phyloP scores from a whole-genome alignment of 768 basidiomycete species.

The Omphalotus guepiniiformis region DNA sequence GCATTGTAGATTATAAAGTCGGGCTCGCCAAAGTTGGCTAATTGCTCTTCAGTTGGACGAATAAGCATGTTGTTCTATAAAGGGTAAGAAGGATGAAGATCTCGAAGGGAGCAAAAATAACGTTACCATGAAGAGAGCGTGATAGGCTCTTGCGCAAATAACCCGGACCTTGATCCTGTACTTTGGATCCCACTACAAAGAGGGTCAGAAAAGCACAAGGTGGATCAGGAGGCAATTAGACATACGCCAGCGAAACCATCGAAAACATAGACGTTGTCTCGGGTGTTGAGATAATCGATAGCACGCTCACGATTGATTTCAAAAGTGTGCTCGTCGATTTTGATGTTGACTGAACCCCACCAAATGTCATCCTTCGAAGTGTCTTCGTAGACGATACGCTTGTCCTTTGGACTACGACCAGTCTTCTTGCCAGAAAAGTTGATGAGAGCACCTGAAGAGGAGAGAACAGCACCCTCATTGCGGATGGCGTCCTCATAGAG shows the following conservation, averaged over 20 bases:
- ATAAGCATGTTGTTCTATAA: slow-evolving; percentile 97
- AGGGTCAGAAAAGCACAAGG: slow-evolving; percentile 11
- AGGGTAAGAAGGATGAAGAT: not conserved
- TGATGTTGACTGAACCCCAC: slow-evolving; percentile 99
- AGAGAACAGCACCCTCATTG: slow-evolving; percentile 98
- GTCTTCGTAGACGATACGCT: slow-evolving; percentile 98
- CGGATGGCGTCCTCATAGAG: slow-evolving; percentile 98
- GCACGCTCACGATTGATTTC: slow-evolving; percentile 99
- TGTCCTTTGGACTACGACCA: slow-evolving; percentile 96
- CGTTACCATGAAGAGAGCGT: slow-evolving; percentile 97
- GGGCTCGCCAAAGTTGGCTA: slow-evolving; percentile 92
- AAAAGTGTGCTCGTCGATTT: slow-evolving; percentile 98
- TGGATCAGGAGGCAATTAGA: slow-evolving; percentile 2
- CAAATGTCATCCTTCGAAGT: slow-evolving; percentile 95
- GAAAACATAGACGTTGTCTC: slow-evolving; percentile 97
- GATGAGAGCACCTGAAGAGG: slow-evolving; percentile 93
- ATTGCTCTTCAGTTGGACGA: slow-evolving; percentile 92
- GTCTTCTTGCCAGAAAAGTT: slow-evolving; percentile 99
- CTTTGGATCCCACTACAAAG: slow-evolving; percentile 86
- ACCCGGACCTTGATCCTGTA: slow-evolving; percentile 99
- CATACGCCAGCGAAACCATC: slow-evolving; percentile 89
- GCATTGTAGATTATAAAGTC: slow-evolving; percentile 99
- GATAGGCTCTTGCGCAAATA: slow-evolving; percentile 97
- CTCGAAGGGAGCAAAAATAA: slow-evolving; percentile 21
- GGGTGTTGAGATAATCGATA: slow-evolving; percentile 98